These are phyloP conservation scores for Ceriops zippeliana DNA, from an alignment of 345 rosid genomes.

Conservation along the genomic window DNA sequence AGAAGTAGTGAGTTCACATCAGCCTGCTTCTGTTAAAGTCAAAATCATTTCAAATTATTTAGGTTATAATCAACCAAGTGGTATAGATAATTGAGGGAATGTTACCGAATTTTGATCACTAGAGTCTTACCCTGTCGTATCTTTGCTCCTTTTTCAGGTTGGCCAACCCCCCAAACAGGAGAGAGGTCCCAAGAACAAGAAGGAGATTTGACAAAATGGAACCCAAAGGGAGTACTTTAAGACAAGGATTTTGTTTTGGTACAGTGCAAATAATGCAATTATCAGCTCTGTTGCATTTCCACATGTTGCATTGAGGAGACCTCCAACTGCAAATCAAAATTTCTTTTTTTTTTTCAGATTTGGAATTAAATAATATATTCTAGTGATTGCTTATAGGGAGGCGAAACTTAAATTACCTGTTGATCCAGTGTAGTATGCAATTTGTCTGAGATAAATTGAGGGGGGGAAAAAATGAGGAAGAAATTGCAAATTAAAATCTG, in stretches of 20 bases:
- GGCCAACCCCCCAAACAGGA: conserved; percentile 77
- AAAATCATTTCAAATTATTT: neutral
- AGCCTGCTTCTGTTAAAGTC: conserved; percentile 66
- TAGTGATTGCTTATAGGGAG: neutral
- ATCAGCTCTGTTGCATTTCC: conserved; percentile 94
- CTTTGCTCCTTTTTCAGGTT: conserved; percentile 68
- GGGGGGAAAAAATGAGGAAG: too few relatives aligned
- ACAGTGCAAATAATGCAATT: conserved; percentile 77
- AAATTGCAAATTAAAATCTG: neutral
- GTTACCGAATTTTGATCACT: neutral
- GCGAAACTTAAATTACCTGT: conserved; percentile 49
- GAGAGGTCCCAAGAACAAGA: conserved; percentile 82
- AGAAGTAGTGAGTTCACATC: conserved; percentile 73
- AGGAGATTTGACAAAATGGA: conserved; percentile 88
- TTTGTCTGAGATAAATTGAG: conserved; percentile 51
- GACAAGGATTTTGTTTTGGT: conserved; percentile 60
- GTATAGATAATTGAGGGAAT: neutral
- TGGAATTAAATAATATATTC: neutral
- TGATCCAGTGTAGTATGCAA: conserved; percentile 85
- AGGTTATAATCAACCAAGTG: neutral
- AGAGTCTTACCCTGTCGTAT: conserved; percentile 60
- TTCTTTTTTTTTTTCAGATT: too few relatives aligned
- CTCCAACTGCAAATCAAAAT: conserved; percentile 61
- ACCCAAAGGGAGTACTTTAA: conserved; percentile 84
- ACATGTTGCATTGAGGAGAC: conserved; percentile 89